Base-by-base conservation (phyloP, 768 basidiomycete genomes). In the Termitomyces sp. region DNA sequence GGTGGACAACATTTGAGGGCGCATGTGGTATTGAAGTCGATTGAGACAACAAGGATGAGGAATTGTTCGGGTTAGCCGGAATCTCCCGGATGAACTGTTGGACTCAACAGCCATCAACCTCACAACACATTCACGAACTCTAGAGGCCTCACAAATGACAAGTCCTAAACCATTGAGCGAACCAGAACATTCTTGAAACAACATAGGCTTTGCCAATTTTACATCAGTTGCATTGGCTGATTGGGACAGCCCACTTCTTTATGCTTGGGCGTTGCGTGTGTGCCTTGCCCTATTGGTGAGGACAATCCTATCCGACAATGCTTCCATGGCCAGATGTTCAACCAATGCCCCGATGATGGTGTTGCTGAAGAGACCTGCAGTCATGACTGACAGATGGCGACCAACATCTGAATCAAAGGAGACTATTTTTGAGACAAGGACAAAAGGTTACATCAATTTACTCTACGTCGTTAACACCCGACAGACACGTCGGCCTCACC, bases 1-100 rank as follows among this genome's bases (percentile, higher is more conserved):
- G 71, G 80, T 77, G 73, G 84, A 76, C 66, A 87, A 66, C 67
- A 85, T 71, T 68, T 81, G 83, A 63, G 81, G 68, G 69, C 80
- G 79, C 84, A 87, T 84, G 66, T 62, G 77, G 66, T 65, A 58
- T 45, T 46, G 39, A 44, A 39, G 58, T 33, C 50, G 51, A 57
- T 60, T 57, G 60, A 60, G 55, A 59, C 59, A 57, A 61, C 62
- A 66, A 69, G 64, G 36, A 22, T 59, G 62, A 62, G 70, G 70
- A 62, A 63, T 51, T 60, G 66, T 65, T 71, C 70, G 69, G 70
- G 66, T 59, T 54, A 51, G 24, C 58, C 70, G 69, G 71, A 63
- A 65, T 58, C 37, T 60, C 45, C 69, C 69, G 68, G 66, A 61
- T 47, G 64, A 60, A 45, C 52, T 52, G 44, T 57, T 57, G 54